phyloP scores from a whole-genome alignment of 1,284 basidiomycete genomes.

The Mycena sp. region DNA sequence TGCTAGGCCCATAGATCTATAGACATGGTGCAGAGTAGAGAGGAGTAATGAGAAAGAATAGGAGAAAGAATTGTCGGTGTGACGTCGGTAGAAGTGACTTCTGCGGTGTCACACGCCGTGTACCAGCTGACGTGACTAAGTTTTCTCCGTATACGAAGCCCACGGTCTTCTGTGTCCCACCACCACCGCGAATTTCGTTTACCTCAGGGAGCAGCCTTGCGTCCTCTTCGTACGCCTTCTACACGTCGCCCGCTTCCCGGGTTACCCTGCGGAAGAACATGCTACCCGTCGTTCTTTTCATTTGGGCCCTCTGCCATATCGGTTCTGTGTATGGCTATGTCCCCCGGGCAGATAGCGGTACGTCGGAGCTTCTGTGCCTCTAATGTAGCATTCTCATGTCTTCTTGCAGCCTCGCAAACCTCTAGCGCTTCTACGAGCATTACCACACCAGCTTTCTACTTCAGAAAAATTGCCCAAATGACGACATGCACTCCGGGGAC shows the following conservation, averaged over 20 bases:
- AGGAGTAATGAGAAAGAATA: no score
- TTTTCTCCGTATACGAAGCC: conserved; percentile 1
- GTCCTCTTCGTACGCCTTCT: neutral
- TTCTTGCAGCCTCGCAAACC: neutral
- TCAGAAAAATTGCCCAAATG: conserved; percentile 39
- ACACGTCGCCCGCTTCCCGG: neutral
- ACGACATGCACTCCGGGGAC: conserved; percentile 46
- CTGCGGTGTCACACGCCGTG: conserved; percentile 1
- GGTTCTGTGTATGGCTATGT: conserved; percentile 19
- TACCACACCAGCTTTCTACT: conserved; percentile 25
- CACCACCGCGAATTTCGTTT: conserved; percentile 7
- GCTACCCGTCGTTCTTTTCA: conserved; percentile 29
- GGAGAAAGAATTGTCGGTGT: neutral
- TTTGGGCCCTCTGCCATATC: conserved; percentile 19
- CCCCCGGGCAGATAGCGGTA: conserved; percentile 1
- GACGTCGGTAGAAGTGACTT: conserved; percentile 11
- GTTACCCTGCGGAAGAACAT: conserved; percentile 14
- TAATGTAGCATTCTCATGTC: neutral
- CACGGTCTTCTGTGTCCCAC: conserved; percentile 14
- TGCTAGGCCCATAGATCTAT: no score
- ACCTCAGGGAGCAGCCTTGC: neutral
- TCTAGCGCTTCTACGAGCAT: neutral
- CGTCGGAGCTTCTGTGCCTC: conserved; percentile 7
- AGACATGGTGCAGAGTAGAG: no score
- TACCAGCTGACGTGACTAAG: neutral